phyloP scores from a whole-genome alignment of 306 rosid genomes.

The Sindora glabra region DNA sequence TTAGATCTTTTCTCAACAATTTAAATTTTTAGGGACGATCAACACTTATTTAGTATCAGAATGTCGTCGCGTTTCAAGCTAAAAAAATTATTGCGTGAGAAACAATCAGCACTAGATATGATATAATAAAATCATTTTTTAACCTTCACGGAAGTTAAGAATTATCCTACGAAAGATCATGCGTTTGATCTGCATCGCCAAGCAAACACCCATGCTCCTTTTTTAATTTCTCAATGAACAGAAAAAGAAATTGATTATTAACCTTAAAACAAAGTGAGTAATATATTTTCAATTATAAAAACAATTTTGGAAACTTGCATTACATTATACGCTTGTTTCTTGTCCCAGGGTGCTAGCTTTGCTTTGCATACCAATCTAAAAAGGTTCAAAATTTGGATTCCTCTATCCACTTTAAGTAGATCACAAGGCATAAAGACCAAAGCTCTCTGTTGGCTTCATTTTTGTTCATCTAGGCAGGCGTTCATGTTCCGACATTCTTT shows the following conservation, averaged over 20 bases:
- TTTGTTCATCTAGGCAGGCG: not conserved
- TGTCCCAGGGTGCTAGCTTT: not conserved
- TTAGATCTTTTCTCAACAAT: too few relatives aligned
- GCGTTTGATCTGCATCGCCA: conserved; percentile 12
- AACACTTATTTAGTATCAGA: too few relatives aligned
- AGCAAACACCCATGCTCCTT: not conserved
- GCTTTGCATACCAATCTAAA: conserved; percentile 6
- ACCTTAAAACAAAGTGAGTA: too few relatives aligned
- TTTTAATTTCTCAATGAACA: too few relatives aligned
- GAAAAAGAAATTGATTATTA: too few relatives aligned
- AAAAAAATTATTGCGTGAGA: too few relatives aligned
- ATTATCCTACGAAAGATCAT: not conserved
- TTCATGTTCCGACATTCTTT: not conserved
- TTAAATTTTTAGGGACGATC: too few relatives aligned
- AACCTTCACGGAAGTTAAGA: conserved; percentile 9
- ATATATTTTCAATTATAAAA: too few relatives aligned
- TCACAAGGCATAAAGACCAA: conserved; percentile 18
- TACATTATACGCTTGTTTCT: not conserved
- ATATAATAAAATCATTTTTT: not conserved
- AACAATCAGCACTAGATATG: not conserved
- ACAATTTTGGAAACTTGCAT: too few relatives aligned
- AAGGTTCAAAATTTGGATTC: conserved; percentile 11
- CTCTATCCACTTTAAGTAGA: not conserved
- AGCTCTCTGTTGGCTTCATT: not conserved
- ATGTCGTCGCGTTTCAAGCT: too few relatives aligned